phyloP scores from a whole-genome alignment of 257 asterid species.

The Nicotiana obtusifolia region DNA sequence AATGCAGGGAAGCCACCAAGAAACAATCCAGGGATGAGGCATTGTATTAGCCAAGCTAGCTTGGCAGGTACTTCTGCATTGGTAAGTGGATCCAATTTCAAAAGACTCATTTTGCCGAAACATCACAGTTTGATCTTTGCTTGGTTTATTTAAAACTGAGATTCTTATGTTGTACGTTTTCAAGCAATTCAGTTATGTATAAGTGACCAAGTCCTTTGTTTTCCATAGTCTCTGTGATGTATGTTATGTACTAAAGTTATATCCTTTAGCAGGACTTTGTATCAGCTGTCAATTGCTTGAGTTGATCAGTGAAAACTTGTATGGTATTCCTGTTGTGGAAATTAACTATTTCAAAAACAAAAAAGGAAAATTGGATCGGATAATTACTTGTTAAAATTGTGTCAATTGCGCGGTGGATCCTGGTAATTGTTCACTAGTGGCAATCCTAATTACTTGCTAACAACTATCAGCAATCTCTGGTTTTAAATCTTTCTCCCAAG shows the following conservation, averaged over 20 bases:
- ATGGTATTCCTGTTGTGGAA: background rate
- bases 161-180: background rate
- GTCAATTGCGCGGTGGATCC: background rate
- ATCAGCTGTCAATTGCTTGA: background rate
- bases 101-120: background rate
- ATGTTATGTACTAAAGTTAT: background rate
- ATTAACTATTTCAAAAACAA: background rate
- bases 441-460: background rate
- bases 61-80: slow-evolving; percentile 44
- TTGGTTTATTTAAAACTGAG: background rate
- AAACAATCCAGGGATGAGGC: slow-evolving; percentile 56
- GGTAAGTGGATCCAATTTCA: slow-evolving; percentile 39
- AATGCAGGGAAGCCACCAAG: slow-evolving; percentile 66
- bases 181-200: background rate
- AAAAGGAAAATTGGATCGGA: background rate
- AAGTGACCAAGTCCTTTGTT: background rate
- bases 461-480: background rate
- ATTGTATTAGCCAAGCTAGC: slow-evolving; percentile 74
- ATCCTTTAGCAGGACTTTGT: background rate
- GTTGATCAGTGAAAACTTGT: background rate
- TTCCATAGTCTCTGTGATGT: background rate
- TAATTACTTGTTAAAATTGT: background rate
- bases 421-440: background rate
- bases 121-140: background rate
- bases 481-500: background rate